These are phyloP conservation scores for Apiotrichum veenhuisii DNA, from an alignment of 1,284 basidiomycete genomes.

Conservation along the genomic window DNA sequence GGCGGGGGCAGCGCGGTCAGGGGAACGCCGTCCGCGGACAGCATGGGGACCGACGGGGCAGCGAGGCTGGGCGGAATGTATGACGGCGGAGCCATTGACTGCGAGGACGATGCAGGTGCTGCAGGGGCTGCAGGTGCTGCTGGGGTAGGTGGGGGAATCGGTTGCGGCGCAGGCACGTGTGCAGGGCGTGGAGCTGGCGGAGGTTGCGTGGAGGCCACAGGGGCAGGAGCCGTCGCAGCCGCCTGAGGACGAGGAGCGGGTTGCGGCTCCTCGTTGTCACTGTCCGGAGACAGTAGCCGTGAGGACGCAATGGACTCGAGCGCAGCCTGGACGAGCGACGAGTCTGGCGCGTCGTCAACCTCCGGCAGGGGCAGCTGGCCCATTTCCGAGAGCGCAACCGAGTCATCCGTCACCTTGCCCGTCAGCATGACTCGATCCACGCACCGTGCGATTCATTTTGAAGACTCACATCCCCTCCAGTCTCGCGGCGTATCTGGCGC, in stretches of 20 bases:
- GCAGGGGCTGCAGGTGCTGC: neutral
- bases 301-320: neutral
- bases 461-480: neutral
- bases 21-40: neutral
- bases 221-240: too few relatives aligned
- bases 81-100: neutral
- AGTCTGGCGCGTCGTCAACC: neutral
- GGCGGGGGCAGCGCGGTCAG: neutral
- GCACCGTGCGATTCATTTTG: too few relatives aligned
- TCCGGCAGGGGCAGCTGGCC: neutral
- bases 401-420: neutral
- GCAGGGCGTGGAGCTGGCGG: neutral
- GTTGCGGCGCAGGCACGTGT: too few relatives aligned
- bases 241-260: too few relatives aligned
- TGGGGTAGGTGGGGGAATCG: too few relatives aligned
- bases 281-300: neutral
- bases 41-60: neutral
- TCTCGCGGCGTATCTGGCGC: neutral
- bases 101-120: neutral
- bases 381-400: neutral
- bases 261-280: neutral
- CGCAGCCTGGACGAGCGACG: neutral
- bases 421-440: neutral
- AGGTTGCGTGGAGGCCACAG: too few relatives aligned
- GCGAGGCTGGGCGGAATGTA: neutral